Evolutionary conservation across 192 early-diverging fungal species (phyloP).

Genomic region (Phycomyces blakesleeanus): DNA sequence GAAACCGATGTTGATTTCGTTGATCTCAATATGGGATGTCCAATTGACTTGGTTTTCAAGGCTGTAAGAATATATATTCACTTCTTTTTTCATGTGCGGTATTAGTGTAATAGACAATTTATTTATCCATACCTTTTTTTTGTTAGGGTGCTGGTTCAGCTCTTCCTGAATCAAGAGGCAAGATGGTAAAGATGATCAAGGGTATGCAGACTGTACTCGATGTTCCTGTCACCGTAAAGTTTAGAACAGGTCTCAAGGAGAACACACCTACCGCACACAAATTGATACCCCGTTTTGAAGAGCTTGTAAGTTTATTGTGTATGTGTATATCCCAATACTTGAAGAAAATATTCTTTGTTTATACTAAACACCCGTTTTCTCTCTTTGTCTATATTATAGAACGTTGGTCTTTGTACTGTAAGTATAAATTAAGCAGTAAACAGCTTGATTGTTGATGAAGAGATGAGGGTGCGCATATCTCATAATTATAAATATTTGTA

Average conservation of each 20-base stretch:
- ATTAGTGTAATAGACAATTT: too few relatives aligned
- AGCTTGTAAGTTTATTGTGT: constrained; percentile 41
- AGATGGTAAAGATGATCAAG: constrained; percentile 70
- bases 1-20: constrained; percentile 84
- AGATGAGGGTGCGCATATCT: too few relatives aligned
- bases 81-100: too few relatives aligned
- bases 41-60: constrained; percentile 83
- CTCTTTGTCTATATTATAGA: constrained; percentile 31
- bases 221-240: constrained; percentile 87
- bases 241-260: constrained; percentile 73
- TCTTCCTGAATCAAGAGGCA: constrained; percentile 62
- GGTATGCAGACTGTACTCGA: constrained; percentile 70
- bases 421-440: too few relatives aligned
- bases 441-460: too few relatives aligned
- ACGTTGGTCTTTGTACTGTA: constrained; percentile 59
- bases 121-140: not conserved
- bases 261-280: constrained; percentile 64
- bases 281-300: constrained; percentile 65
- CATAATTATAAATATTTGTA: not conserved
- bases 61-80: constrained; percentile 25
- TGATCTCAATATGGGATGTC: constrained; percentile 96
- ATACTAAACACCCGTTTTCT: not conserved
- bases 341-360: too few relatives aligned
- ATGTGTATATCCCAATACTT: not conserved
- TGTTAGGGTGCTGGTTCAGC: constrained; percentile 77